Conservation (phyloP, 2,329 filamentous ascomycete species). For the Harringtonia aguacate region DNA sequence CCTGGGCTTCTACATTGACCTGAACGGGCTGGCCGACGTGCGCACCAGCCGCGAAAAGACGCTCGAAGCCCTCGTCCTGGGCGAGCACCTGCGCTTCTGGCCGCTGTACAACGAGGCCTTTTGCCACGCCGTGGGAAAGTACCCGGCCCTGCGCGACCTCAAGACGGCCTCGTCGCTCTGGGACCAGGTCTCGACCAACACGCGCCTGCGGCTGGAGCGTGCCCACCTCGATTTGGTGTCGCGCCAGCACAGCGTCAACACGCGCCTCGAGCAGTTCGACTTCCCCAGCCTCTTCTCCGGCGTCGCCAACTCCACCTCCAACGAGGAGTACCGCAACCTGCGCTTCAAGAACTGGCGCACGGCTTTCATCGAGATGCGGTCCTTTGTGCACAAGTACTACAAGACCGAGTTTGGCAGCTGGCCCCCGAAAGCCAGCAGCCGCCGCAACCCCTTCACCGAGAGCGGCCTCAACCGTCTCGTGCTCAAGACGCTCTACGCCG, state of each 20-base stretch:
- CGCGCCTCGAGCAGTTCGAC: constrained; percentile 75
- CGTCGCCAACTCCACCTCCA: constrained; percentile 72
- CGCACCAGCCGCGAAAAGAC: constrained; percentile 78
- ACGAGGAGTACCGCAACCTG: constrained; percentile 63
- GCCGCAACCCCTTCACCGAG: constrained; percentile 83
- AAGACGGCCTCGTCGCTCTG: constrained; percentile 49
- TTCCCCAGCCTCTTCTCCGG: constrained; percentile 86
- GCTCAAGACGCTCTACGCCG: constrained; percentile 70
- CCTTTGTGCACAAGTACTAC: constrained; percentile 59
- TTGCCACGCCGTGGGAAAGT: constrained; percentile 81
- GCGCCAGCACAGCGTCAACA: constrained; percentile 58
- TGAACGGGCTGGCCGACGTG: constrained; percentile 69
- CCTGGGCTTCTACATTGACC: constrained; percentile 67
- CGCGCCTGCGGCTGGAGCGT: constrained; percentile 69
- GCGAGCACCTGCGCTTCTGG: constrained; percentile 73
- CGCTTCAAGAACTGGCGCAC: constrained; percentile 77
- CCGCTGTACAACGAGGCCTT: constrained; percentile 86
- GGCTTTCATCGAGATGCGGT: constrained; percentile 63
- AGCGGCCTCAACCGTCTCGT: constrained; percentile 79
- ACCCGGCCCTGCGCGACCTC: constrained; percentile 58
- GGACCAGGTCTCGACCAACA: constrained; percentile 56
- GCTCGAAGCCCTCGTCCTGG: constrained; percentile 78
- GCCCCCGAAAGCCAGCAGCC: constrained; percentile 85
- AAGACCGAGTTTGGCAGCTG: constrained; percentile 54
- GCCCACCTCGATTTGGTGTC: constrained; percentile 70